Base-by-base conservation (phyloP, 164 flowering plant species). In the Magnolia officinalis region DNA sequence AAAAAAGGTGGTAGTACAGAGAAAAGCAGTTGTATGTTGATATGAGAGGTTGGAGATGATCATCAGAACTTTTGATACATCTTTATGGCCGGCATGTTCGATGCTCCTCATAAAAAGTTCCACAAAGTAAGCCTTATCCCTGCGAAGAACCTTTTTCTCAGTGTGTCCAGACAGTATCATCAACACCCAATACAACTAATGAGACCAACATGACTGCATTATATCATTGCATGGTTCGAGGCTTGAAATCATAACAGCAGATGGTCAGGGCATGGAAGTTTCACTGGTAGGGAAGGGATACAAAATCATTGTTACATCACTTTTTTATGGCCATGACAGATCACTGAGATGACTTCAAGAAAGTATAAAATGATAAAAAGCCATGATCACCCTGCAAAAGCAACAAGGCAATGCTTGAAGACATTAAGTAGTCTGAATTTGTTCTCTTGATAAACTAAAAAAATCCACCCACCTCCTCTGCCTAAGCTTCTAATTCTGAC, bases 61-160 rank as follows among this genome's bases (percentile, higher is more conserved):
- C 24, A 70, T 49, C 14, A 49, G 26, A 85, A 94, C 94, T 94
- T 92, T 80, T 91, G 95, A 87, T 94, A 90, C 98, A 92, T 94
- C 90, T 91, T 94, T 84, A 90, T 94, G 63, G 97, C 96, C 37
- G 94, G 97, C 50, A 80, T 84, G 74, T 92, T 94, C 71, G 95
- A 91, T 70, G 97, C 98, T 82, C 93, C 86, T 78, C 91, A 94
- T 81, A 92, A 95, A 24, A 92, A n/a, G 83, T 26, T 95, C 98
- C 78, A 92, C 96, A 79, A 90, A 91, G 78, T 88, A 91, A 58
- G 90, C 98, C 86, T 90, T 92, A 71, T 95, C 95, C 79, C 96
- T 91, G 88, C 81, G 66, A 84, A 82, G 75, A 29, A 7, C 11
- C 71, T n/a, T 70, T 70, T 49, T n/a, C 72, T n/a, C 55, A 49